A percentile compares a stretch with the other conserved stretches of the same genome.
Conservation (phyloP, 1,284 basidiomycete genomes). For the Coniophora puteana region DNA sequence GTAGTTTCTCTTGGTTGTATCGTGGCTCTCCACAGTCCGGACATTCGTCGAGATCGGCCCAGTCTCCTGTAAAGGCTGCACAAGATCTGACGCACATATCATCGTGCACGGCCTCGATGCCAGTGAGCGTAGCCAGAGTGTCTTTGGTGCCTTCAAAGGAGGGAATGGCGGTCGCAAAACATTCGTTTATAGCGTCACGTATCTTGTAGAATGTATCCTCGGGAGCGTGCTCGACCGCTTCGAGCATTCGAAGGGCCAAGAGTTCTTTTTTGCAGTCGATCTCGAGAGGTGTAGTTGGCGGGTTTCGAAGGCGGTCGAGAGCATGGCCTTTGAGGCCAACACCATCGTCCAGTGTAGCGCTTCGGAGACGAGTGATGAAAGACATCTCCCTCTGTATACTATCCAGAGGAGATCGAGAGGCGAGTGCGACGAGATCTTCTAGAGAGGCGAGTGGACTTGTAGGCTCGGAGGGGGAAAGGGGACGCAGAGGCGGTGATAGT, state of each 20-base stretch:
- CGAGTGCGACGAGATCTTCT: too few species aligned
- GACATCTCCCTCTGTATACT: too few species aligned
- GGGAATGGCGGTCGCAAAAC: neutral
- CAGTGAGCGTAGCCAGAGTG: neutral
- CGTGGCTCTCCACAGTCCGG: neutral
- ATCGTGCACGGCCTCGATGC: neutral
- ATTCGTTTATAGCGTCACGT: neutral
- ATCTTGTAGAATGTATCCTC: neutral
- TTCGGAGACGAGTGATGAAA: too few species aligned
- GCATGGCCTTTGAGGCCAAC: neutral
- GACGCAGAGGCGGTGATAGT: too few species aligned
- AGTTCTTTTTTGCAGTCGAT: neutral
- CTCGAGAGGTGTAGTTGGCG: neutral
- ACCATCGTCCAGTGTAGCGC: neutral
- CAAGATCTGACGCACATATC: constrained; percentile 1
- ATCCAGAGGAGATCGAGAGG: too few species aligned
- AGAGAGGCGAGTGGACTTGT: too few species aligned
- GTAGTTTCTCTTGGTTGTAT: neutral
- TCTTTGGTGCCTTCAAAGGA: neutral
- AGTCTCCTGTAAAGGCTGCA: neutral
- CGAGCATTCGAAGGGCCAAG: neutral
- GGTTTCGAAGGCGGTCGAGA: neutral
- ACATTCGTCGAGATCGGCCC: neutral
- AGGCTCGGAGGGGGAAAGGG: too few species aligned
- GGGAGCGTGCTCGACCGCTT: neutral